Conservation (phyloP, 306 rosid species). For the Senna tora region DNA sequence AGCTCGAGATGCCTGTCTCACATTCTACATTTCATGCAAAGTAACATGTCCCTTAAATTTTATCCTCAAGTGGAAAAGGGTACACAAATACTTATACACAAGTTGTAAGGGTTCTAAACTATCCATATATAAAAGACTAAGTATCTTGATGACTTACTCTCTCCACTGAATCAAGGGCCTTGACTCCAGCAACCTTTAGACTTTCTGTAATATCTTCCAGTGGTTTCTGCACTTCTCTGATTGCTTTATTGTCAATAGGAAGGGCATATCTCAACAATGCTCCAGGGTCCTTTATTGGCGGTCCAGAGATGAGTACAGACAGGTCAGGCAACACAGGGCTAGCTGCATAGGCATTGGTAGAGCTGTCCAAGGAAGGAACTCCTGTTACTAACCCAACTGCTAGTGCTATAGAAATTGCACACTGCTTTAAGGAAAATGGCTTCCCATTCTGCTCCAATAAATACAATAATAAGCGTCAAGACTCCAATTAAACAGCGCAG, state of each 20-base stretch:
- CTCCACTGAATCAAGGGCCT: constrained; percentile 89
- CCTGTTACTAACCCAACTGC: constrained; percentile 81
- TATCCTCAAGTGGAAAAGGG: not conserved
- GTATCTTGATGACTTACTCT: constrained; percentile 62
- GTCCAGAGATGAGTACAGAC: constrained; percentile 89
- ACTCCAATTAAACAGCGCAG: constrained; percentile 11
- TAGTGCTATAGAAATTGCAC: constrained; percentile 76
- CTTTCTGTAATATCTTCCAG: constrained; percentile 95
- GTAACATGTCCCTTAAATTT: constrained; percentile 28
- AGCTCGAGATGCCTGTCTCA: constrained; percentile 80
- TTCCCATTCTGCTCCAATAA: constrained; percentile 58
- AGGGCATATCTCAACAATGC: constrained; percentile 90
- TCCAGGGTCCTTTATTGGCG: constrained; percentile 96
- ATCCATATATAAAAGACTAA: constrained; percentile 20
- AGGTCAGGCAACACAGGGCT: constrained; percentile 68
- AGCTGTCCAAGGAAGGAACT: constrained; percentile 67
- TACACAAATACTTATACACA: constrained; percentile 21
- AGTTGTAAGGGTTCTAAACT: not conserved
- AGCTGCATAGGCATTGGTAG: constrained; percentile 66
- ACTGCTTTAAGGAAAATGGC: constrained; percentile 67
- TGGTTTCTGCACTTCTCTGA: constrained; percentile 94
- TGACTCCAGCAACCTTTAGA: constrained; percentile 85
- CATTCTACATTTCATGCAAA: constrained; percentile 62
- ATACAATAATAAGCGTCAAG: constrained; percentile 29
- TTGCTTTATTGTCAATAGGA: constrained; percentile 91